A percentile compares a stretch with the other conserved stretches of the same genome.
phyloP scores from a whole-genome alignment of 768 basidiomycete genomes.

The Mycena galericulata region DNA sequence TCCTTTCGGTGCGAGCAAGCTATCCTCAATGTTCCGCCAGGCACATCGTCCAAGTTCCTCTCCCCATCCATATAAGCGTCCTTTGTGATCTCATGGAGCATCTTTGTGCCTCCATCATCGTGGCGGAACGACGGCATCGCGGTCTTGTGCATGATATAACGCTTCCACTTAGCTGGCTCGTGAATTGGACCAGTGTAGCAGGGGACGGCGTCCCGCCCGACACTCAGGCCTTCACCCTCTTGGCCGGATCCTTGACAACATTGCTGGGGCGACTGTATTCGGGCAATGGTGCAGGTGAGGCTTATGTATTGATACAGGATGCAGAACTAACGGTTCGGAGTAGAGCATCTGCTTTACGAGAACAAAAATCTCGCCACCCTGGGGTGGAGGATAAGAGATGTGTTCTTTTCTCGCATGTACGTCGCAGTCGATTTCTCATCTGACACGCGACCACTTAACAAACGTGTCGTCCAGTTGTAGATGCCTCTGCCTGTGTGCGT shows the following conservation, averaged over 20 bases:
- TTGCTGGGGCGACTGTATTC: conserved; percentile 45
- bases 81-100: conserved; percentile 66
- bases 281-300: conserved; percentile 44
- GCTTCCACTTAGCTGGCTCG: conserved; percentile 68
- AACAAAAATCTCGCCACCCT: conserved; percentile 36
- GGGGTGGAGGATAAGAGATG: conserved; percentile 40
- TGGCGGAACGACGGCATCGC: conserved; percentile 46
- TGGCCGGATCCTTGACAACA: conserved; percentile 37
- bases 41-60: conserved; percentile 51
- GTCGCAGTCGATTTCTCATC: conserved; percentile 34
- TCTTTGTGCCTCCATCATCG: conserved; percentile 54
- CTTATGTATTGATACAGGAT: background rate
- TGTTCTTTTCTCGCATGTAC: conserved; percentile 64
- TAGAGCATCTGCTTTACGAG: conserved; percentile 47
- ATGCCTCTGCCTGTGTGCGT: conserved; percentile 61
- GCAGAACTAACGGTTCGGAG: background rate
- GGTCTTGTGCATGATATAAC: conserved; percentile 56
- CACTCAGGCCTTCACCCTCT: conserved; percentile 18
- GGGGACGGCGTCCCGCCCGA: conserved; percentile 21
- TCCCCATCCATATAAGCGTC: conserved; percentile 58
- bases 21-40: conserved; percentile 43
- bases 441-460: background rate
- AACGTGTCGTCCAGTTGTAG: conserved; percentile 59
- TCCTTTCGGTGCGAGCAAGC: background rate
- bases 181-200: conserved; percentile 36